Conservation (phyloP, 208 protist species). For the Trypanosoma lewisi region DNA sequence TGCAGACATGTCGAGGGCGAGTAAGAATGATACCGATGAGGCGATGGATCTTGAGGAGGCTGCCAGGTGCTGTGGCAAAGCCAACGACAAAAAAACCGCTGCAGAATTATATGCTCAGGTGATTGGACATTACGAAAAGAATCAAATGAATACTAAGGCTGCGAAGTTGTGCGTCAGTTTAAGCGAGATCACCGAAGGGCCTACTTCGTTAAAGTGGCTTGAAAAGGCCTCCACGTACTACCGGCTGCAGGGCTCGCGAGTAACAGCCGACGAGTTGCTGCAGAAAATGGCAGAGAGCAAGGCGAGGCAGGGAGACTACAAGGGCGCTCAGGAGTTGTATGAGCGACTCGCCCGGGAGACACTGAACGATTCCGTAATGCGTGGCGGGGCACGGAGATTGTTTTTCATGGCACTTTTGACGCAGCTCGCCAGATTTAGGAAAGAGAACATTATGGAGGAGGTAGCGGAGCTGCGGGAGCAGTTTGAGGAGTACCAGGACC, state of each 20-base stretch:
- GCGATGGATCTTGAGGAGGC: conserved; percentile 69
- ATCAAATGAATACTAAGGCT: conserved; percentile 58
- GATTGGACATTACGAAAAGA: conserved; percentile 63
- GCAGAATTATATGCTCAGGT: conserved; percentile 35
- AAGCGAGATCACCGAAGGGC: conserved; percentile 52
- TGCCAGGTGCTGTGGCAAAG: conserved; percentile 55
- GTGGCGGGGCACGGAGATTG: conserved; percentile 66
- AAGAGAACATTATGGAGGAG: conserved; percentile 55
- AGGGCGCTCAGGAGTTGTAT: conserved; percentile 58
- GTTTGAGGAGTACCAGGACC: conserved; percentile 80
- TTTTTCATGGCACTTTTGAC: conserved; percentile 82
- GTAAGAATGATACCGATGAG: conserved; percentile 63
- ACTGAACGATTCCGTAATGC: conserved; percentile 70
- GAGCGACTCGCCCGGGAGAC: conserved; percentile 69
- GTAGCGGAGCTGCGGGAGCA: conserved; percentile 65
- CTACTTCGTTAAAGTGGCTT: conserved; percentile 68
- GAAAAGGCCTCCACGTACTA: conserved; percentile 68
- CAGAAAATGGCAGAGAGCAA: conserved; percentile 76
- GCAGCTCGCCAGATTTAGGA: conserved; percentile 68
- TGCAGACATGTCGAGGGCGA: conserved; percentile 64
- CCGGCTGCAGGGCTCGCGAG: conserved; percentile 59
- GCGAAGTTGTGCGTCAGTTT: conserved; percentile 66
- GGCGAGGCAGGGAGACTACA: conserved; percentile 64
- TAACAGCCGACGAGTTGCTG: conserved; percentile 63
- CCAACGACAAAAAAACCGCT: conserved; percentile 37